These are phyloP conservation scores for Diaporthe ampelina DNA, from an alignment of 2,329 filamentous ascomycete genomes.

Conservation along the genomic window DNA sequence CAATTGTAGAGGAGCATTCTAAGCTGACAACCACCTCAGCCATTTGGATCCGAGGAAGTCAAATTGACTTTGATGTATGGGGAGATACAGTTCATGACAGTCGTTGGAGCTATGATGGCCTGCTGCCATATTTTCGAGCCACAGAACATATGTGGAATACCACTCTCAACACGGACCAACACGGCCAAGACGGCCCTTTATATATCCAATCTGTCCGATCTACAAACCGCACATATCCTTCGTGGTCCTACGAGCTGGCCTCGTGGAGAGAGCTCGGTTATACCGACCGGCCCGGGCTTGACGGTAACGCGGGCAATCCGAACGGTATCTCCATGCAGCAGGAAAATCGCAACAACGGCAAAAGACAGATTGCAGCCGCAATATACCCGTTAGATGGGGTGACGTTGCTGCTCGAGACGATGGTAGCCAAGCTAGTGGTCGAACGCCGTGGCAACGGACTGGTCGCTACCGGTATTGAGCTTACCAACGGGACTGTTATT, in stretches of 20 bases:
- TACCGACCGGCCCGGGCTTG: conserved; percentile 37
- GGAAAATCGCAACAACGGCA: conserved; percentile 44
- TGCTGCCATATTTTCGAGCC: conserved; percentile 57
- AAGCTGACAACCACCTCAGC: background rate
- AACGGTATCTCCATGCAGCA: conserved; percentile 46
- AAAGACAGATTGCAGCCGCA: conserved; percentile 41
- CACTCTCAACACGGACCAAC: background rate
- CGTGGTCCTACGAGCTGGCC: conserved; percentile 46
- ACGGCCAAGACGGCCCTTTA: conserved; percentile 35
- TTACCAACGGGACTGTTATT: background rate
- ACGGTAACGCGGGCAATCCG: conserved; percentile 44
- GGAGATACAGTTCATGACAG: conserved; percentile 51
- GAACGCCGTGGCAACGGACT: background rate
- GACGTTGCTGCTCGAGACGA: conserved; percentile 7
- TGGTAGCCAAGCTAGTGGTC: conserved; percentile 6
- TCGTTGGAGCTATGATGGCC: conserved; percentile 55
- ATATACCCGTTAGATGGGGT: conserved; percentile 32
- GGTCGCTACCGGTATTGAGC: conserved; percentile 9
- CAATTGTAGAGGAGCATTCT: background rate
- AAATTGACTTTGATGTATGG: conserved; percentile 60
- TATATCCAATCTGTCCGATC: conserved; percentile 46
- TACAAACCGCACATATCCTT: conserved; percentile 51
- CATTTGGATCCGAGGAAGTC: conserved; percentile 55
- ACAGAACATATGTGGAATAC: conserved; percentile 47
- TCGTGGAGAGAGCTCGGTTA: conserved; percentile 53